Conservation (phyloP, 1,139 yeast genomes). For the Hemisphaericaspora subhashii region DNA sequence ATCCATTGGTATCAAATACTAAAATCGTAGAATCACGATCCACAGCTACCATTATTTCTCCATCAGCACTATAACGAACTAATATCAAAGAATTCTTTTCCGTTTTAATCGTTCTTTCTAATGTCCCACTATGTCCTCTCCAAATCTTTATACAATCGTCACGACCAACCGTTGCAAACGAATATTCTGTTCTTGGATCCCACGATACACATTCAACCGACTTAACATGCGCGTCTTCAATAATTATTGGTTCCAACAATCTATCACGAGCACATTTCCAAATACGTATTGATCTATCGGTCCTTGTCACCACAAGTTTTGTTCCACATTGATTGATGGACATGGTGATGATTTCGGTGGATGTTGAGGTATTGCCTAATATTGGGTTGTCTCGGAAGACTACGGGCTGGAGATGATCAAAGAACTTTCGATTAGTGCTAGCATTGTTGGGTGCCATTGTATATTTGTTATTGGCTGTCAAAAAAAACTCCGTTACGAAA, state of each 20-base stretch:
- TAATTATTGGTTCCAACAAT: constrained; percentile 33
- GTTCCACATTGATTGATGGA: constrained; percentile 43
- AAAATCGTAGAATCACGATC: constrained; percentile 37
- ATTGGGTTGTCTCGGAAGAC: constrained; percentile 28
- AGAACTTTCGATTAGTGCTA: constrained; percentile 19
- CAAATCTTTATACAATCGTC: constrained; percentile 58
- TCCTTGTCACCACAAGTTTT: constrained; percentile 45
- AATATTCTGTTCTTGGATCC: constrained; percentile 55
- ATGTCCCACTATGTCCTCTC: constrained; percentile 45
- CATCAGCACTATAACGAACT: constrained; percentile 53
- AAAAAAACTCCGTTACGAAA: no score
- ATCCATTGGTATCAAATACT: constrained; percentile 28
- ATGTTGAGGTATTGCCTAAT: constrained; percentile 23
- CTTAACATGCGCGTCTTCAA: constrained; percentile 46
- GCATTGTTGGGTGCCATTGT: not conserved
- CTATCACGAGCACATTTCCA: constrained; percentile 38
- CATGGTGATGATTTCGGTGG: constrained; percentile 33
- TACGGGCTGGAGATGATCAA: constrained; percentile 24
- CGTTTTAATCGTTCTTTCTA: constrained; percentile 33
- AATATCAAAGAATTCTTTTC: constrained; percentile 24
- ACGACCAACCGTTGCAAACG: constrained; percentile 60
- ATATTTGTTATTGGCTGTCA: not conserved
- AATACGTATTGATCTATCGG: constrained; percentile 45
- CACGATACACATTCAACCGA: constrained; percentile 56
- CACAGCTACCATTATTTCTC: constrained; percentile 50